A percentile compares a stretch with the other conserved stretches of the same genome.
Evolutionary conservation across 495 filamentous ascomycete species (phyloP).

Genomic region (Aspergillus nanangensis): DNA sequence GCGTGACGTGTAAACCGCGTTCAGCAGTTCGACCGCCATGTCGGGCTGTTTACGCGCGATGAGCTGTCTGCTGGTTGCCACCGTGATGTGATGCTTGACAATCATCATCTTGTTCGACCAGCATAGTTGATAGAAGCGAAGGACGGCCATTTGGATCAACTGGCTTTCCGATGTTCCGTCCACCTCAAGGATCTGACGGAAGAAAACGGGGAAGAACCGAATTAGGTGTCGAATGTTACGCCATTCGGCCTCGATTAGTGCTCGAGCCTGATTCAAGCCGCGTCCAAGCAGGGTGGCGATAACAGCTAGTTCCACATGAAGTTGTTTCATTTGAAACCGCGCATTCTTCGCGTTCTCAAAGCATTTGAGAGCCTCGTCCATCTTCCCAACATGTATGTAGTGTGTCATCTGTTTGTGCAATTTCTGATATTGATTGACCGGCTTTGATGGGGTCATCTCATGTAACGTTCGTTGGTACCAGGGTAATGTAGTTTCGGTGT

Average conservation of each 20-base stretch:
- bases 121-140: conserved; percentile 39
- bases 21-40: conserved; percentile 29
- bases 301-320: conserved; percentile 34
- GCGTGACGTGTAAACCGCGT: conserved; percentile 34
- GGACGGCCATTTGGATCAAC: conserved; percentile 32
- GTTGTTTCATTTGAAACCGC: conserved; percentile 22
- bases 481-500: conserved; percentile 6
- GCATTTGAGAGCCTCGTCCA: conserved; percentile 20
- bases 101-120: conserved; percentile 20
- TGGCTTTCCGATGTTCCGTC: conserved; percentile 15
- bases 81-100: conserved; percentile 33
- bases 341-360: conserved; percentile 24
- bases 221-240: conserved; percentile 15
- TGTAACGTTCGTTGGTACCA: conserved; percentile 28
- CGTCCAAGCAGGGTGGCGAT: conserved; percentile 33
- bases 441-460: conserved; percentile 20
- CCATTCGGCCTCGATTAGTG: conserved; percentile 30
- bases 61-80: conserved; percentile 23
- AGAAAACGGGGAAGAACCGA: conserved; percentile 31
- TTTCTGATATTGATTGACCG: conserved; percentile 28
- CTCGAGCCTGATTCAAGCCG: conserved; percentile 26
- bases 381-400: conserved; percentile 33
- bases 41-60: conserved; percentile 19
- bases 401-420: conserved; percentile 35
- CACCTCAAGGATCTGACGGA: conserved; percentile 31